Conservation (phyloP, 176 grass and related monocot genomes). For the Chrysopogon serrulatus region DNA sequence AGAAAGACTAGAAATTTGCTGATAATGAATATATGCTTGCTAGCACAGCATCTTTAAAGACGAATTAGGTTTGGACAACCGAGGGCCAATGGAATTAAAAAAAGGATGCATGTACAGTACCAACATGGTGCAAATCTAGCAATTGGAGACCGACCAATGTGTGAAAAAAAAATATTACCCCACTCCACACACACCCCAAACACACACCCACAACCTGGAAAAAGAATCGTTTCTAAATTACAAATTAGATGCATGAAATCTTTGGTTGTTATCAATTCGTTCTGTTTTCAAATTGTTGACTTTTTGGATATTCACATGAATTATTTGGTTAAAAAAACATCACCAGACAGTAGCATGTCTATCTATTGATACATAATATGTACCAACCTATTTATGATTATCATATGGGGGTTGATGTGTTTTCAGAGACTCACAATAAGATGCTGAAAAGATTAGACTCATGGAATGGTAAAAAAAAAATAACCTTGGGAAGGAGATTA, state of each 20-base stretch:
- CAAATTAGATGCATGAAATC: too few relatives aligned
- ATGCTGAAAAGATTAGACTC: not conserved
- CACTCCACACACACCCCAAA: too few relatives aligned
- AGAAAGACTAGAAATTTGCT: not conserved
- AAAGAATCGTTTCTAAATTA: too few relatives aligned
- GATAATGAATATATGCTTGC: not conserved
- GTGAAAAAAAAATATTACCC: too few relatives aligned
- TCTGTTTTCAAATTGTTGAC: not conserved
- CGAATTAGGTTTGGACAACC: not conserved
- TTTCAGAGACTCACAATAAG: not conserved
- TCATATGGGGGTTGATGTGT: not conserved
- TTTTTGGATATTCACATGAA: not conserved
- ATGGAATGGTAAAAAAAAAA: not conserved
- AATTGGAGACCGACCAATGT: not conserved
- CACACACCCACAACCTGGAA: too few relatives aligned
- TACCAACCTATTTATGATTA: not conserved
- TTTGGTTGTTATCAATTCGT: not conserved
- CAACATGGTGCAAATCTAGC: not conserved
- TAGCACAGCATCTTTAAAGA: not conserved
- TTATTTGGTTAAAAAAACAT: not conserved
- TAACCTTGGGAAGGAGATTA: not conserved
- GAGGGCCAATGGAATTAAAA: not conserved
- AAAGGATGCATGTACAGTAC: not conserved
- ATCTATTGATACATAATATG: not conserved
- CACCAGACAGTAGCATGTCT: not conserved